Evolutionary conservation across 805 yeast species (phyloP).

Genomic region (Cyberlindnera japonica): DNA sequence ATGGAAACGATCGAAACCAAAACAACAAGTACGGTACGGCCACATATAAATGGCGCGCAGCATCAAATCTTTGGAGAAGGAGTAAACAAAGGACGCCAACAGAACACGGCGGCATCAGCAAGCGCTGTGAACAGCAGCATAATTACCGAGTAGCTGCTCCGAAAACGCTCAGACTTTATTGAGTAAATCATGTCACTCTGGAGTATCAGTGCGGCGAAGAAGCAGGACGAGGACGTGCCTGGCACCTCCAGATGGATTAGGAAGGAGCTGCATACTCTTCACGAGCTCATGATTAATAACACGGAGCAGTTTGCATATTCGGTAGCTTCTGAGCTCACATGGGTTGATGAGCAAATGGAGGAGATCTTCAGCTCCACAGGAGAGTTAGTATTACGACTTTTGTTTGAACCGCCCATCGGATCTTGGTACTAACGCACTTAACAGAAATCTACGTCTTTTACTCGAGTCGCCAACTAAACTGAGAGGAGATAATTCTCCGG

Average conservation of each 20-base stretch:
- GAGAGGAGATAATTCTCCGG: constrained; percentile 27
- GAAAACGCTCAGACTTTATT: background rate
- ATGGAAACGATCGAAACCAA: constrained; percentile 9
- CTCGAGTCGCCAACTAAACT: constrained; percentile 28
- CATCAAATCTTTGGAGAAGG: background rate
- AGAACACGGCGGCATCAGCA: background rate
- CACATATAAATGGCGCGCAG: background rate
- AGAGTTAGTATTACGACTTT: constrained; percentile 20
- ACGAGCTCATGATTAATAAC: constrained; percentile 35
- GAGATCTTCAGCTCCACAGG: constrained; percentile 29
- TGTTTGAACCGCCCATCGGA: background rate
- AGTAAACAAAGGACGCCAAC: background rate
- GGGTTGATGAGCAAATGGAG: constrained; percentile 40
- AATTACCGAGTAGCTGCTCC: background rate
- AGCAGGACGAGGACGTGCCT: constrained; percentile 33
- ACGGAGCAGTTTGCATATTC: constrained; percentile 38
- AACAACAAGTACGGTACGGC: constrained; percentile 7
- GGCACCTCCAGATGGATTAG: constrained; percentile 53
- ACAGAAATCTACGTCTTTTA: constrained; percentile 24
- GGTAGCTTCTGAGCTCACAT: constrained; percentile 37
- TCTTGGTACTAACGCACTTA: constrained; percentile 13
- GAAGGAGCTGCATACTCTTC: constrained; percentile 38
- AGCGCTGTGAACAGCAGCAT: background rate
- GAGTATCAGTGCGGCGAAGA: constrained; percentile 29
- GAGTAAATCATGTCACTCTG: constrained; percentile 25